Base-by-base conservation (phyloP, 2,329 filamentous ascomycete genomes). In the Trichoderma citrinoviride region DNA sequence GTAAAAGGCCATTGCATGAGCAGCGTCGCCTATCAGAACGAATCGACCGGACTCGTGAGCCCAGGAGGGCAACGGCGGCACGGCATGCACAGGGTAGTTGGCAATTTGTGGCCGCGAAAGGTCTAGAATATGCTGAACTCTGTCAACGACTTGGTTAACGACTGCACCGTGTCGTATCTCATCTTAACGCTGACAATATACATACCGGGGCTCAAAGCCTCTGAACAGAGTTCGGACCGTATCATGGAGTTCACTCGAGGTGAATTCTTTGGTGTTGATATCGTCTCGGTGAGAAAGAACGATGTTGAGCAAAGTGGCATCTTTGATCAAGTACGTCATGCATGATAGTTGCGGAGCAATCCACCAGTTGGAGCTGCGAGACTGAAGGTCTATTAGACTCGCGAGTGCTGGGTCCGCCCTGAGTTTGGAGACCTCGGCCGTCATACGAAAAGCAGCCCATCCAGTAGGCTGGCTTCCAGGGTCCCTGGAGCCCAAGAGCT, bases 251-350 rank as follows among this genome's bases (percentile, higher is more conserved):
- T 69, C 53, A 8, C 54, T 58, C 1, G 56, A 7, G 7, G 60
- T 62, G 15, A 67, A 67, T 2, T 58, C 41, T 43, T 46, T 65
- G 29, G 68, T 68, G 55, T 68, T 47, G 43, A 68, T 44, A 29
- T 68, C 53, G 66, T 81, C 79, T 15, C 70, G 72, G 64, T 81
- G 78, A 5, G 77, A 78, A 0, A 81, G 71, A 0, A 81, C 79
- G 73, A 81, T 77, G 66, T 81, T 81, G 68, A 80, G 80, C 1
- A 76, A 71, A 46, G 75, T 74, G 1, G 77, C 77, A 3, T 72
- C 72, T 1, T 77, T 73, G 5, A 82, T 81, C 7, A 73, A 73
- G 66, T 80, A 80, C 1, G 77, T 76, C 78, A 82, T 81, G 25
- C 78, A 77, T 53, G 81, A 79, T 4, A 75, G 67, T 17, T 74